Base-by-base conservation (phyloP, 148 eudicot species). In the Tetragonia tetragonoides region DNA sequence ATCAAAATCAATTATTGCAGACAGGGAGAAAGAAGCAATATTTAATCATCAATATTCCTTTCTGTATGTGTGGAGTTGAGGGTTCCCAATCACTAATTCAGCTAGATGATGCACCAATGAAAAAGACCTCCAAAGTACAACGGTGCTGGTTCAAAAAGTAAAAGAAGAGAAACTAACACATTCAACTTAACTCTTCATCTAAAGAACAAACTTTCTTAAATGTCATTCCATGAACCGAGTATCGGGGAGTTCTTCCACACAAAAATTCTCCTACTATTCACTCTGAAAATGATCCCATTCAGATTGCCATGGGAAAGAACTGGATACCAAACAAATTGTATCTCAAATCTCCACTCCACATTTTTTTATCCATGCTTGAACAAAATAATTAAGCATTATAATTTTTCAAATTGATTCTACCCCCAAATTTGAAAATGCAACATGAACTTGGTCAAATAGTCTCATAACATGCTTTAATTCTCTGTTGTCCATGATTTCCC, bases 121-220 rank as follows among this genome's bases (percentile, higher is more conserved):
- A 68, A 18, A 59, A 20, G 63, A 41, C 81, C 41, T 64, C 20
- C 47, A 62, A 78, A 68, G 67, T 51, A 61, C 64, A 72, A 63
- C 15, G 4, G 11, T 64, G 57, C 59, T 66, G 66, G 8, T n/a
- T 38, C 38, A 41, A 42, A 39, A 54, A 53, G 23, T 34, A 63
- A 75, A 53, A 38, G 23, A 60, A 41, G 65, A 66, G 62, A 69
- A 34, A 72, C 23, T 5, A 75, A n/a, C 15, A 2, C 7, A 16
- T 70, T 47, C 41, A 40, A 51, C 75, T 68, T 78, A 28, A 62
- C 1, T 24, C 15, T 41, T 14, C 39, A 68, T 39, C 34, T 21
- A 24, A 66, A 28, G 10, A 57, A 44, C 18, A 49, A 10, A 5
- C 21, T 28, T 14, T 66, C 18, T 41, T 17, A 44, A 69, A 69